A percentile compares a stretch with the other conserved stretches of the same genome.
These are phyloP conservation scores for Alternaria atra DNA, from an alignment of 2,329 filamentous ascomycete species.

Conservation along the genomic window DNA sequence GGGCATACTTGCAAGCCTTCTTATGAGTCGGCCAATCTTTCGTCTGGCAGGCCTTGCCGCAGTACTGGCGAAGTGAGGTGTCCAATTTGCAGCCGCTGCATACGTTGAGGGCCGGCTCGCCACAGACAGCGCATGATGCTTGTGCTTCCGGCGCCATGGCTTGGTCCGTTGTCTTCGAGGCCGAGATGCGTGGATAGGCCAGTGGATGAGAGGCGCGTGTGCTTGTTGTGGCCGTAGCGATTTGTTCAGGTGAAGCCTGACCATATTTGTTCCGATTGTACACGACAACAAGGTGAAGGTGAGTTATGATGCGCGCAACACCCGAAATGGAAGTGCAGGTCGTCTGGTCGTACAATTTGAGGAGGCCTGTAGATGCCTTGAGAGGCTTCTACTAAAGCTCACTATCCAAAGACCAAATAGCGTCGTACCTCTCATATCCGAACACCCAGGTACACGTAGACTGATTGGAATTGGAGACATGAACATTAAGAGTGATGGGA, in stretches of 20 bases:
- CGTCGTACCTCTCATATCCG: too few species aligned
- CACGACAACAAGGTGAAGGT: background rate
- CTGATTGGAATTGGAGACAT: too few species aligned
- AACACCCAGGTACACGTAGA: too few species aligned
- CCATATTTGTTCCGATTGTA: too few species aligned
- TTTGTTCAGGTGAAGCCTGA: background rate
- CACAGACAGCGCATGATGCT: conserved; percentile 1
- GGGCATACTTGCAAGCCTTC: background rate
- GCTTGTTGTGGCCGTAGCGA: background rate
- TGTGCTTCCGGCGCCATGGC: background rate
- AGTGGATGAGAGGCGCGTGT: fast-evolving
- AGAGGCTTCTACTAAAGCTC: too few species aligned
- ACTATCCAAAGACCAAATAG: too few species aligned
- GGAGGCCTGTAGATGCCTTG: too few species aligned
- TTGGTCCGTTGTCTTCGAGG: too few species aligned
- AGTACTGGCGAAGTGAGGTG: background rate
- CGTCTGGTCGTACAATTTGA: background rate
- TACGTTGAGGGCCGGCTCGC: background rate
- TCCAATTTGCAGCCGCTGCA: conserved; percentile 7
- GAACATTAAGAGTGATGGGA: too few species aligned
- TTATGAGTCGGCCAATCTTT: conserved; percentile 11
- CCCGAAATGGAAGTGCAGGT: background rate
- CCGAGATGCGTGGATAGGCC: too few species aligned
- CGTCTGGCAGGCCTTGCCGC: conserved; percentile 6
- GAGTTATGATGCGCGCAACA: background rate